phyloP scores from a whole-genome alignment of 192 early-diverging fungal genomes.

The Linnemannia exigua region DNA sequence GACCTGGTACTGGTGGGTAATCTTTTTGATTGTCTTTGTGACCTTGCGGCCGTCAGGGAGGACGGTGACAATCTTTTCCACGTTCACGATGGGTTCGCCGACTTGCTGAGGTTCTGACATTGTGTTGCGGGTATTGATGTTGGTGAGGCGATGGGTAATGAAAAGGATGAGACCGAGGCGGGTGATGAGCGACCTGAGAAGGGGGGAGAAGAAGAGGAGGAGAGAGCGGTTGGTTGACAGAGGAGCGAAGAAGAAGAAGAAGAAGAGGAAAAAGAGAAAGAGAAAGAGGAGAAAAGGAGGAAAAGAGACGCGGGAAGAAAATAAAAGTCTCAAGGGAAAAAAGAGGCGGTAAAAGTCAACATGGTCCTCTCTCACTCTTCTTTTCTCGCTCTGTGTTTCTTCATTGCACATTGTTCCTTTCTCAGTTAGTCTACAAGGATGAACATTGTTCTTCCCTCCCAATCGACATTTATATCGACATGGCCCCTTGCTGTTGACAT shows the following conservation, averaged over 20 bases:
- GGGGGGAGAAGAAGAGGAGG: slow-evolving; percentile 3
- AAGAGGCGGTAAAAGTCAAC: neutral
- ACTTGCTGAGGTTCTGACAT: slow-evolving; percentile 36
- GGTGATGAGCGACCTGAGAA: slow-evolving; percentile 1
- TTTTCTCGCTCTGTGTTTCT: neutral
- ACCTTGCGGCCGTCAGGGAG: slow-evolving; percentile 53
- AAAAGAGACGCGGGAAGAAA: neutral
- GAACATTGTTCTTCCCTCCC: no score
- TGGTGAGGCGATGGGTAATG: neutral
- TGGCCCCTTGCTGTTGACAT: no score
- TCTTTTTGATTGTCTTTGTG: slow-evolving; percentile 52
- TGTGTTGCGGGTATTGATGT: neutral
- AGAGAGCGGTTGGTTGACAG: neutral
- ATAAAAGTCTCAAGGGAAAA: neutral
- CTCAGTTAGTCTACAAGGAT: no score
- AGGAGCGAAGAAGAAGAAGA: neutral
- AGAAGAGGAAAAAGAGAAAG: slow-evolving; percentile 8
- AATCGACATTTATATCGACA: no score
- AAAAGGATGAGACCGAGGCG: neutral
- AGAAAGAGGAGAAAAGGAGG: slow-evolving; percentile 5
- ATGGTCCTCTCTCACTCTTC: no score
- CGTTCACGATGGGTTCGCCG: slow-evolving; percentile 49
- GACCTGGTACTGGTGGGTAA: slow-evolving; percentile 47
- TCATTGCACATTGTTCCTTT: neutral
- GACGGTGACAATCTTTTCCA: slow-evolving; percentile 35